phyloP scores from a whole-genome alignment of 2,329 filamentous ascomycete species.

The Drechslera avenae region DNA sequence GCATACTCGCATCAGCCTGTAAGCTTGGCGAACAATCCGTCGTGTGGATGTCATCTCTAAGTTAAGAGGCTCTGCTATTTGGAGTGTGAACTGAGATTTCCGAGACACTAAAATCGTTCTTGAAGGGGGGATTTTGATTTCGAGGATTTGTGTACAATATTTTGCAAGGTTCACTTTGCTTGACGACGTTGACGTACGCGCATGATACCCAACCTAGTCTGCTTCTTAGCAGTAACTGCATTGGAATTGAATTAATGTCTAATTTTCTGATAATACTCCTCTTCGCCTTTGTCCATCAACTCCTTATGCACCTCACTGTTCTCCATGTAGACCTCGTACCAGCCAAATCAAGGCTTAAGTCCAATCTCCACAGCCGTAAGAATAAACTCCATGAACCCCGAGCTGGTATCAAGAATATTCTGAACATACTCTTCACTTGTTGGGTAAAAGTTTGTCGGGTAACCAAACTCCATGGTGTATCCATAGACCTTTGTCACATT shows the following conservation, averaged over 20 bases:
- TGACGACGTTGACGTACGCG: too few species aligned
- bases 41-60: too few species aligned
- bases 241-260: not conserved
- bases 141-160: not conserved
- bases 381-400: constrained; percentile 51
- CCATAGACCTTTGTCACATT: constrained; percentile 49
- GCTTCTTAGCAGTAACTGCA: not conserved
- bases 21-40: too few species aligned
- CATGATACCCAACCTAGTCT: not conserved
- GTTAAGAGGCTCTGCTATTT: too few species aligned
- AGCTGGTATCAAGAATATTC: constrained; percentile 51
- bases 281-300: too few species aligned
- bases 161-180: too few species aligned
- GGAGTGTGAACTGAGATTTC: too few species aligned
- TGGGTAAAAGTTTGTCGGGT: constrained; percentile 50
- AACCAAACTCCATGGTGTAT: constrained; percentile 51
- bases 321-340: too few species aligned
- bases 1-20: too few species aligned
- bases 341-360: constrained; percentile 29
- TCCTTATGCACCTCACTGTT: too few species aligned
- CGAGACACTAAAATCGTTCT: too few species aligned
- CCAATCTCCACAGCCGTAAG: constrained; percentile 44
- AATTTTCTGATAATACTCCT: not conserved
- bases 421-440: constrained; percentile 48
- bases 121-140: too few species aligned